A percentile compares a stretch with the other conserved stretches of the same genome.
Evolutionary conservation across 2,329 filamentous ascomycete genomes (phyloP).

Genomic region (Cladosporium sp.): DNA sequence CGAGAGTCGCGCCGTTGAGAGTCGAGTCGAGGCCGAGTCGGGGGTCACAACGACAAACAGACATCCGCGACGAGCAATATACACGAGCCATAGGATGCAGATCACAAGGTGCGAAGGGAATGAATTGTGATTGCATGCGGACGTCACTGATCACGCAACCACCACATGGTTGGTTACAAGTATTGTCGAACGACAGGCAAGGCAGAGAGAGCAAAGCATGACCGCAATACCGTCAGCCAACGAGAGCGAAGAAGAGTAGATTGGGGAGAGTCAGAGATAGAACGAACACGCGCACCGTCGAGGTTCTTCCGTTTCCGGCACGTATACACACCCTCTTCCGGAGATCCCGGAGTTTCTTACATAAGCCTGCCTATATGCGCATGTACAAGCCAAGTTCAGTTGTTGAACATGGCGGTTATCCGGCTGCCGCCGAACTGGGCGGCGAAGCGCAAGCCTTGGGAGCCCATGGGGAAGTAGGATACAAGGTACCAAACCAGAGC

Average conservation of each 20-base stretch:
- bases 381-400: conserved; percentile 48
- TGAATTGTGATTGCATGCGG: neutral
- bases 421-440: conserved; percentile 82
- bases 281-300: neutral
- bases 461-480: conserved; percentile 98
- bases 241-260: neutral
- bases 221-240: neutral
- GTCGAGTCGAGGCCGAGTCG: neutral
- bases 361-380: conserved; percentile 6
- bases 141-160: conserved; percentile 13
- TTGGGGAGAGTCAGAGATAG: neutral
- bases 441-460: conserved; percentile 80
- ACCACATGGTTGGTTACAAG: neutral
- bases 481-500: conserved; percentile 90
- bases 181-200: neutral
- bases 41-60: neutral
- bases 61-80: neutral
- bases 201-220: neutral
- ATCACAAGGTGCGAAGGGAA: neutral
- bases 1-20: neutral
- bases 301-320: conserved; percentile 4
- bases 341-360: neutral
- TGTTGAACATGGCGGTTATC: conserved; percentile 84
- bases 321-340: neutral
- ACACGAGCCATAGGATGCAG: neutral